phyloP scores from a whole-genome alignment of 805 yeast genomes.

The Candida koratica region DNA sequence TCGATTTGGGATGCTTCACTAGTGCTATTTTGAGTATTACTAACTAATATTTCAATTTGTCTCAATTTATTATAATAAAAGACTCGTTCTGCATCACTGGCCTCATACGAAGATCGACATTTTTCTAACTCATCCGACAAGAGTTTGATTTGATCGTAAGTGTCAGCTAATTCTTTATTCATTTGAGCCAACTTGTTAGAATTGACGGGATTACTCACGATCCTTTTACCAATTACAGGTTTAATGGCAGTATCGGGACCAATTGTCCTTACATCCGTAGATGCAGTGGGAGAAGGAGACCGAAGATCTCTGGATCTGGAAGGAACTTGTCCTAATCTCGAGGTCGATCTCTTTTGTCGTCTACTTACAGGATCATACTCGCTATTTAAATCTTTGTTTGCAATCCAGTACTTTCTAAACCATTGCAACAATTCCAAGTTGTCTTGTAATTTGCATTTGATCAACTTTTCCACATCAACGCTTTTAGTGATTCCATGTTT shows the following conservation, averaged over 20 bases:
- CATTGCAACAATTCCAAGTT: conserved; percentile 93
- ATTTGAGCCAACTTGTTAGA: conserved; percentile 6
- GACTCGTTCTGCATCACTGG: conserved; percentile 77
- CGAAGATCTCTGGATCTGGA: conserved; percentile 5
- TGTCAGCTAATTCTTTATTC: conserved; percentile 43
- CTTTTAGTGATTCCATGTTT: conserved; percentile 66
- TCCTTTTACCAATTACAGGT: conserved; percentile 6
- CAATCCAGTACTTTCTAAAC: conserved; percentile 81
- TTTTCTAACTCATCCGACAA: conserved; percentile 54
- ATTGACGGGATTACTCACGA: conserved; percentile 7
- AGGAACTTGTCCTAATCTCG: conserved; percentile 7
- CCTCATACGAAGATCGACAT: conserved; percentile 55
- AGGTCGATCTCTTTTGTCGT: conserved; percentile 16
- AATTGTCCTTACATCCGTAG: conserved; percentile 1
- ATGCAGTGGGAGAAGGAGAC: conserved; percentile 7
- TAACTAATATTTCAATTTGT: conserved; percentile 79
- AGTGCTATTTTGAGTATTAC: conserved; percentile 32
- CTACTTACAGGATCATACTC: conserved; percentile 58
- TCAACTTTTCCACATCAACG: conserved; percentile 75
- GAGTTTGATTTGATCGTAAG: conserved; percentile 36
- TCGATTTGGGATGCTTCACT: conserved; percentile 8
- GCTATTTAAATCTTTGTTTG: conserved; percentile 56
- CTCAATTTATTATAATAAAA: conserved; percentile 87
- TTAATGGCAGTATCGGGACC: background rate
- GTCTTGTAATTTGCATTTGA: conserved; percentile 89